These are phyloP conservation scores for Penicillium sp. DNA, from an alignment of 2,329 filamentous ascomycete species.

Conservation along the genomic window DNA sequence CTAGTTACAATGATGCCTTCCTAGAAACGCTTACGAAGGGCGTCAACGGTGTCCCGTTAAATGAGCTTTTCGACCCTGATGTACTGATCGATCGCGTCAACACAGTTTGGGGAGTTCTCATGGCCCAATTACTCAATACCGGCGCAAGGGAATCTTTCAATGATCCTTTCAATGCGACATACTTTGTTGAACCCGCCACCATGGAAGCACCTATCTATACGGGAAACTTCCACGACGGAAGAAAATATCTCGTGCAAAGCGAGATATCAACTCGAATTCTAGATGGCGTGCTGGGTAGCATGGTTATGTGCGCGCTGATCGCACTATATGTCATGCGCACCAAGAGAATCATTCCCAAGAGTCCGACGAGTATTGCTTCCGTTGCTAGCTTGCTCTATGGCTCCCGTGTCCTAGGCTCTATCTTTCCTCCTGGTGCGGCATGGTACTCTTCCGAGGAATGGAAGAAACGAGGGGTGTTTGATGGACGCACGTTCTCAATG, in stretches of 20 bases:
- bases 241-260: conserved; percentile 21
- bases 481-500: neutral
- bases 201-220: neutral
- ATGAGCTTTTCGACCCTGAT: neutral
- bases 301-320: conserved; percentile 21
- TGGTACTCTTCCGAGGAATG: conserved; percentile 19
- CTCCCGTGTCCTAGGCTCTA: conserved; percentile 16
- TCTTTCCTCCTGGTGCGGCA: conserved; percentile 20
- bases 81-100: neutral
- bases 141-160: neutral
- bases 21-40: neutral
- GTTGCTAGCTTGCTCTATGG: conserved; percentile 25
- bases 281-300: conserved; percentile 17
- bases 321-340: conserved; percentile 16
- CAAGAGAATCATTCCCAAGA: conserved; percentile 24
- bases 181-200: neutral
- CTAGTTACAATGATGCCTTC: neutral
- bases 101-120: conserved; percentile 2
- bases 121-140: conserved; percentile 2
- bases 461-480: conserved; percentile 10
- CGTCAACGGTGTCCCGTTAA: neutral
- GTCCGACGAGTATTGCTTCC: conserved; percentile 30
- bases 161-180: neutral
- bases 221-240: neutral
- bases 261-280: conserved; percentile 23